These are phyloP conservation scores for Botrytis byssoidea DNA, from an alignment of 2,329 filamentous ascomycete species.

Conservation along the genomic window DNA sequence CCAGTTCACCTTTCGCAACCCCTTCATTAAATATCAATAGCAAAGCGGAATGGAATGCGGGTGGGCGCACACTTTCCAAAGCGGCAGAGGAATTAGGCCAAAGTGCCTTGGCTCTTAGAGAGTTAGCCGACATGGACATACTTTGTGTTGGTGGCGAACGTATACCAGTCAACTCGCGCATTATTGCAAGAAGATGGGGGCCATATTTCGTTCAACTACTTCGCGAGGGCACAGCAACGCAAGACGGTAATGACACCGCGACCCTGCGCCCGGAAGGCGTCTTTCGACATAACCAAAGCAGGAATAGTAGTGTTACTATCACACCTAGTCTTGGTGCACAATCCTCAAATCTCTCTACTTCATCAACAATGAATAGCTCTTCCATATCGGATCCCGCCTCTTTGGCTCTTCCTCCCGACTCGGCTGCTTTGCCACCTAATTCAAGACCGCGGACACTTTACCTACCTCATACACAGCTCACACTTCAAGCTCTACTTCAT, in stretches of 20 bases:
- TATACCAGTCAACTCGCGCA: conserved; percentile 88
- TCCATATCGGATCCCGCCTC: conserved; percentile 17
- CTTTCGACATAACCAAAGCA: conserved; percentile 56
- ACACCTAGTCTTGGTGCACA: conserved; percentile 62
- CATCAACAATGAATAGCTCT: conserved; percentile 45
- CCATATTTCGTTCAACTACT: conserved; percentile 93
- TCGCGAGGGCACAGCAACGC: conserved; percentile 68
- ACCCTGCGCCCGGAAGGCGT: conserved; percentile 66
- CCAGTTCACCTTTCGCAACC: conserved; percentile 67
- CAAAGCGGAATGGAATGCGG: conserved; percentile 65
- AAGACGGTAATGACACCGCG: conserved; percentile 70
- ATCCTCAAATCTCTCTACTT: conserved; percentile 48
- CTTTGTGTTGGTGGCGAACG: conserved; percentile 87
- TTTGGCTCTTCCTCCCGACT: conserved; percentile 35
- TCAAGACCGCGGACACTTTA: conserved; percentile 83
- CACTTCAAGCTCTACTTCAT: conserved; percentile 84
- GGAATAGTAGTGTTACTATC: conserved; percentile 83
- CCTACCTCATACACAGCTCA: conserved; percentile 87
- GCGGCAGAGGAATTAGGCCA: conserved; percentile 85
- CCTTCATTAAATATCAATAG: conserved; percentile 45
- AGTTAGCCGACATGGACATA: conserved; percentile 95
- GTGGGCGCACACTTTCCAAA: conserved; percentile 71
- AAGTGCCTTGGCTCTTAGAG: conserved; percentile 73
- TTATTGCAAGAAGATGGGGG: conserved; percentile 87
- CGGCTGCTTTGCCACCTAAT: conserved; percentile 55